Evolutionary conservation across 495 filamentous ascomycete species (phyloP), one percentile per base, ranked within the genome.

Genomic region (Filosporella fistucella): DNA sequence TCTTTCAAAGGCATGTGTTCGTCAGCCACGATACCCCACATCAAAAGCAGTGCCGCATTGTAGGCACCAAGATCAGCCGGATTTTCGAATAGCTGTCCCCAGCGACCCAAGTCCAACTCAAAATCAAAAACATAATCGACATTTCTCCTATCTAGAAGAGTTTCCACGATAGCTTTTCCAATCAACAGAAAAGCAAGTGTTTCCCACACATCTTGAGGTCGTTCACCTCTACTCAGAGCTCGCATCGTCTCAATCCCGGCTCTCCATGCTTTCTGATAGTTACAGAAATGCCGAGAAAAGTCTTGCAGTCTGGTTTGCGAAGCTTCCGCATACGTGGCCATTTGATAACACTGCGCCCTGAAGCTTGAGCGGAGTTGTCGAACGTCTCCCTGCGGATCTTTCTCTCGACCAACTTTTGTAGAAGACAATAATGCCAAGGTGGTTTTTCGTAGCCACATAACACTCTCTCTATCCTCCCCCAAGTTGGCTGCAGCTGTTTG

Each of bases 91-190:
- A 49, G 14, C 25, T 12, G 4, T 34, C 21, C 12, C 45, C 45
- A 49, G 30, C 45, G 34, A 18, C 13, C 9, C 3, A 49, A 17
- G 21, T 49, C 45, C 24, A 13, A 13, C 4, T 16, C n/a, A 30
- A 49, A 49, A 4, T 41, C 23, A 18, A 32, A 23, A 32, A 41
- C 4, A 24, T 49, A 49, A 16, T 49, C 22, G 24, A 13, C 20
- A 29, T 49, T 30, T 4, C 23, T 21, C 9, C 11, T 32, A 36
- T 32, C 14, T 7, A 12, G 7, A 13, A 49, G 35, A 3, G 34
- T 49, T n/a, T 49, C 45, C 23, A 28, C 34, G 21, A 39, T 49
- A n/a, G 35, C 36, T 29, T 16, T 49, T 23, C n/a, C 45, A 49
- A 49, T 22, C 6, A 6, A 49, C 17, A 49, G 45, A 41, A 49